A percentile compares a stretch with the other conserved stretches of the same genome.
phyloP scores from a whole-genome alignment of 1,284 basidiomycete genomes.

The Mycena sp. region DNA sequence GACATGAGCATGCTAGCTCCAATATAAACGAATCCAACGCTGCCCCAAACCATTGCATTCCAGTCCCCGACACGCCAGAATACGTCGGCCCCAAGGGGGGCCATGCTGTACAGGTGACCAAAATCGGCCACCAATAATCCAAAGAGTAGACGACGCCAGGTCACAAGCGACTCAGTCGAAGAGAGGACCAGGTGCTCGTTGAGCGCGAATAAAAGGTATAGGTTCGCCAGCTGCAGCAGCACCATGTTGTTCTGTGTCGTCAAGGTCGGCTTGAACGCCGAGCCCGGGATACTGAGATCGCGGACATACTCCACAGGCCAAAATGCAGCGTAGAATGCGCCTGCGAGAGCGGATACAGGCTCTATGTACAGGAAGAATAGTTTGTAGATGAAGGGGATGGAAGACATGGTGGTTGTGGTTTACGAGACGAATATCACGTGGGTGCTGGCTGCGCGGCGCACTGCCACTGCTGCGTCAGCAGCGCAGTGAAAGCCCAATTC shows the following conservation, averaged over 20 bases:
- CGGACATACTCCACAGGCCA: slow-evolving; percentile 50
- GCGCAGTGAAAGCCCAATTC: too few species aligned
- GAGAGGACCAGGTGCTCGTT: slow-evolving; percentile 61
- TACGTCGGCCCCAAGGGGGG: slow-evolving; percentile 53
- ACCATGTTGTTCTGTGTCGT: slow-evolving; percentile 50
- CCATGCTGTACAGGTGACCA: slow-evolving; percentile 58
- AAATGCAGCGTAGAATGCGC: slow-evolving; percentile 57
- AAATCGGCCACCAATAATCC: slow-evolving; percentile 59
- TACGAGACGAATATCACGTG: too few species aligned
- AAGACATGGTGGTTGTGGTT: slow-evolving; percentile 18
- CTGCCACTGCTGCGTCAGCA: too few species aligned
- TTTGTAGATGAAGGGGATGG: slow-evolving; percentile 40
- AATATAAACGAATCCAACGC: slow-evolving; percentile 61
- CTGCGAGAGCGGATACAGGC: slow-evolving; percentile 58
- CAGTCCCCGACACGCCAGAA: slow-evolving; percentile 55
- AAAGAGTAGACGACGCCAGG: slow-evolving; percentile 55
- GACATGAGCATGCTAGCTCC: slow-evolving; percentile 53
- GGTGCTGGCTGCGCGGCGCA: too few species aligned
- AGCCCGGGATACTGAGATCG: slow-evolving; percentile 42
- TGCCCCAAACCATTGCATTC: slow-evolving; percentile 65
- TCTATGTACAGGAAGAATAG: slow-evolving; percentile 64
- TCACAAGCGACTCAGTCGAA: slow-evolving; percentile 50
- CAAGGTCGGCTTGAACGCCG: slow-evolving; percentile 26
- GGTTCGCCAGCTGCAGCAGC: slow-evolving; percentile 59
- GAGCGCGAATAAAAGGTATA: slow-evolving; percentile 62